Evolutionary conservation across 2,329 filamentous ascomycete species (phyloP).

Genomic region (Fusarium sp.): DNA sequence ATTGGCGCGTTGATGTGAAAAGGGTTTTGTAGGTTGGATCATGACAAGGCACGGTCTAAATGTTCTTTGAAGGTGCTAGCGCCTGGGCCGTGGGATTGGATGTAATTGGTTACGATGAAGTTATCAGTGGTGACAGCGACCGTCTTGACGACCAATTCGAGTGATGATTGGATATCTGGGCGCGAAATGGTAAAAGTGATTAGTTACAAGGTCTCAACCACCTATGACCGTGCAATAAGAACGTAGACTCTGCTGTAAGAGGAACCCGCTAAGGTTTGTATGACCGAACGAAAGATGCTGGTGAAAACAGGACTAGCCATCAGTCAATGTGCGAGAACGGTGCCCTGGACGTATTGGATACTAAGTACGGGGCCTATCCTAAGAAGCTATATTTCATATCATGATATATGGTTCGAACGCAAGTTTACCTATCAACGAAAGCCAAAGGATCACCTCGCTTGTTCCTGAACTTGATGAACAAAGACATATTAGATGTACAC

Average conservation of each 20-base stretch:
- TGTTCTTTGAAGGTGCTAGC: slow-evolving; percentile 8
- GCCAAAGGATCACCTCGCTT: not conserved
- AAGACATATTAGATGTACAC: not conserved
- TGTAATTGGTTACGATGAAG: slow-evolving; percentile 12
- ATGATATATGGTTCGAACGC: not conserved
- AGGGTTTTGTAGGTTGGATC: slow-evolving; percentile 13
- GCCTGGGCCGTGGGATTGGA: slow-evolving; percentile 21
- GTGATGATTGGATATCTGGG: slow-evolving; percentile 1
- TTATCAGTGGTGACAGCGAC: slow-evolving; percentile 11
- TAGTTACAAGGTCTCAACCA: not conserved
- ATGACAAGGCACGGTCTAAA: slow-evolving; percentile 8
- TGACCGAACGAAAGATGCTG: not conserved
- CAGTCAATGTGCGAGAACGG: not conserved
- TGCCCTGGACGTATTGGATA: not conserved
- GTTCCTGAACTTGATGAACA: not conserved
- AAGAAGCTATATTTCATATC: not conserved
- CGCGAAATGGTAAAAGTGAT: slow-evolving; percentile 3
- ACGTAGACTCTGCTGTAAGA: not conserved
- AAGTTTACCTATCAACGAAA: not conserved
- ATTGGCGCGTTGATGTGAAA: not conserved
- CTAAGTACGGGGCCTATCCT: not conserved
- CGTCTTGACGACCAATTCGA: slow-evolving; percentile 2
- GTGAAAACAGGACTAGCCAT: not conserved
- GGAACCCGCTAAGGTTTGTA: not conserved
- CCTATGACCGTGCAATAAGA: not conserved